A percentile compares a stretch with the other conserved stretches of the same genome.
Evolutionary conservation across 768 basidiomycete species (phyloP).

Genomic region (Boletus vermiculosoides): DNA sequence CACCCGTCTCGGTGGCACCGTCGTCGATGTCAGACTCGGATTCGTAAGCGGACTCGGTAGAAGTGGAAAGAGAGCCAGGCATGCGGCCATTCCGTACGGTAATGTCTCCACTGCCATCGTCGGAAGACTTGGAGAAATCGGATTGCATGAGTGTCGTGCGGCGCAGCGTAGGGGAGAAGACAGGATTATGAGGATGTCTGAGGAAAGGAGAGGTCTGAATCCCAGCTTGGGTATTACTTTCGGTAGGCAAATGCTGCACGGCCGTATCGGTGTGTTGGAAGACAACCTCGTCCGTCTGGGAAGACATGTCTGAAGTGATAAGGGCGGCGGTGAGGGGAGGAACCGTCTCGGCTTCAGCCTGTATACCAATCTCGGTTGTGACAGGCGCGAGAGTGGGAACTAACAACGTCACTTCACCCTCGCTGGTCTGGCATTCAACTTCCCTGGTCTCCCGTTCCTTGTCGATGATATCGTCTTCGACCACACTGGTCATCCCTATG

Average conservation of each 20-base stretch:
- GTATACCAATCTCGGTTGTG: slow-evolving; percentile 42
- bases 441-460: slow-evolving; percentile 56
- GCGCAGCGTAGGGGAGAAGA: slow-evolving; percentile 31
- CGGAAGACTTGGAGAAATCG: slow-evolving; percentile 38
- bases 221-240: slow-evolving; percentile 33
- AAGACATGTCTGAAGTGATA: slow-evolving; percentile 37
- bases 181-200: slow-evolving; percentile 23
- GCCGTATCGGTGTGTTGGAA: slow-evolving; percentile 41
- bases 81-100: slow-evolving; percentile 34
- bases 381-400: slow-evolving; percentile 31
- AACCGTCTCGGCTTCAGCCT: slow-evolving; percentile 33
- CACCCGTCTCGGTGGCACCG: slow-evolving; percentile 57
- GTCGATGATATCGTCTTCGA: slow-evolving; percentile 40
- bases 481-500: slow-evolving; percentile 43
- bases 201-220: slow-evolving; percentile 37
- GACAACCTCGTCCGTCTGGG: slow-evolving; percentile 48
- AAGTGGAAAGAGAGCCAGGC: slow-evolving; percentile 21
- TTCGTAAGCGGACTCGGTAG: slow-evolving; percentile 37
- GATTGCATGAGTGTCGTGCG: slow-evolving; percentile 50
- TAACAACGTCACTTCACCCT: slow-evolving; percentile 31
- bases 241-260: slow-evolving; percentile 44
- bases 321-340: slow-evolving; percentile 14
- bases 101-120: slow-evolving; percentile 36
- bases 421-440: slow-evolving; percentile 66
- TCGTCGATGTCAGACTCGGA: slow-evolving; percentile 46